A percentile compares a stretch with the other conserved stretches of the same genome.
Evolutionary conservation across 2,329 filamentous ascomycete genomes (phyloP).

Genomic region (Sordariomycetes sp.): DNA sequence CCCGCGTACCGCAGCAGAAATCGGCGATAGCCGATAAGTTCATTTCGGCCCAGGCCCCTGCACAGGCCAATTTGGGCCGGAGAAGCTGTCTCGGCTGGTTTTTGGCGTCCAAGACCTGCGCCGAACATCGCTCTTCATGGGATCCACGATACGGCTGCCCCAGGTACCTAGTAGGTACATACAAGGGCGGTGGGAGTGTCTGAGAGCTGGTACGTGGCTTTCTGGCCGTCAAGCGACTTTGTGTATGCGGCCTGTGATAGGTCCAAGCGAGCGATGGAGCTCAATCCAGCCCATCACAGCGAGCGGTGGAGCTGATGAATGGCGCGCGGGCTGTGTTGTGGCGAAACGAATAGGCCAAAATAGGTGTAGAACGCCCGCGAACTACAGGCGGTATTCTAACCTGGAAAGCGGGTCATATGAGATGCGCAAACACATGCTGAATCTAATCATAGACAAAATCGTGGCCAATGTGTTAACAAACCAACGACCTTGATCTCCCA

Average conservation of each 20-base stretch:
- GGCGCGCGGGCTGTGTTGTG: neutral
- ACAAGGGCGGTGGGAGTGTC: neutral
- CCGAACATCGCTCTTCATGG: neutral
- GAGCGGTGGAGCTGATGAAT: neutral
- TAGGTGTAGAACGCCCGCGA: no score
- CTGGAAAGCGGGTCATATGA: no score
- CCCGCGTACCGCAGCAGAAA: neutral
- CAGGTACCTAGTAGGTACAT: neutral
- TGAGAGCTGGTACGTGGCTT: neutral
- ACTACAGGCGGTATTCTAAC: no score
- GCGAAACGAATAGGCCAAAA: no score
- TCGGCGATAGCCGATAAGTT: neutral
- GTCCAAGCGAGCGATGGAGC: neutral
- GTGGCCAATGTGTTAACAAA: neutral
- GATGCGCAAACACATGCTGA: no score
- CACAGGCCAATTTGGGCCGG: neutral
- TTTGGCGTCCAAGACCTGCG: neutral
- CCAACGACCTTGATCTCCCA: neutral
- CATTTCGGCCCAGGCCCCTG: neutral
- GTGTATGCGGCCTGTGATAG: neutral
- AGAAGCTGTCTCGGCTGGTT: neutral
- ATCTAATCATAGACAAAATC: neutral
- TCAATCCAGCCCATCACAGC: neutral
- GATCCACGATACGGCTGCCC: neutral
- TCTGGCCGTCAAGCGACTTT: neutral